Evolutionary conservation across 2,329 filamentous ascomycete genomes (phyloP).

Genomic region (Xylaria multiplex): DNA sequence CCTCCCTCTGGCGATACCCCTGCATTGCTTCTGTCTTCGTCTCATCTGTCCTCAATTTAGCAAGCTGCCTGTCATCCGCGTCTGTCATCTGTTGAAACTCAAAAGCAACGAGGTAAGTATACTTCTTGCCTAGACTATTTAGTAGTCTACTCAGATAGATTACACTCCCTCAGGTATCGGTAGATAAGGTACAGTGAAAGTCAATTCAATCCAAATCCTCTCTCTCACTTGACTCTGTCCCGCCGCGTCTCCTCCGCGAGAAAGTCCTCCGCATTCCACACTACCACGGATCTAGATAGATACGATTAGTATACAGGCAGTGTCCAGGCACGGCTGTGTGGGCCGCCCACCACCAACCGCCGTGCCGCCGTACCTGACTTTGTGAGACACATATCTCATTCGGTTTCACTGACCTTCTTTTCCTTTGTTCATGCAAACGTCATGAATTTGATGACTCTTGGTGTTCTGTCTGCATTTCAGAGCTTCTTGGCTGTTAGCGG

Average conservation of each 20-base stretch:
- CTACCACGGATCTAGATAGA: neutral
- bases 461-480: slow-evolving; percentile 32
- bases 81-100: too few relatives aligned
- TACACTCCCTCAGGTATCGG: too few relatives aligned
- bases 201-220: neutral
- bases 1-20: neutral
- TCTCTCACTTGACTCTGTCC: neutral
- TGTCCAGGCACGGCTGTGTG: neutral
- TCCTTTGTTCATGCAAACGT: slow-evolving; percentile 37
- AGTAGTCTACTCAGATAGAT: too few relatives aligned
- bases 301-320: neutral
- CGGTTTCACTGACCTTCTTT: slow-evolving; percentile 19
- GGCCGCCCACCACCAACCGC: neutral
- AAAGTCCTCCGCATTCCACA: neutral
- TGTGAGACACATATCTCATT: slow-evolving; percentile 23
- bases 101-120: too few relatives aligned
- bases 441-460: slow-evolving; percentile 36
- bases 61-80: too few relatives aligned
- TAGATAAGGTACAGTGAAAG: neutral
- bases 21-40: too few relatives aligned
- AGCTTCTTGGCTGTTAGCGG: slow-evolving; percentile 21
- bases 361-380: neutral
- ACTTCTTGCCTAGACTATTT: too few relatives aligned
- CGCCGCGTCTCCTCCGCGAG: neutral
- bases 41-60: too few relatives aligned